Conservation (phyloP, 192 early-diverging fungal species). For the Rhizophagus clarus region DNA sequence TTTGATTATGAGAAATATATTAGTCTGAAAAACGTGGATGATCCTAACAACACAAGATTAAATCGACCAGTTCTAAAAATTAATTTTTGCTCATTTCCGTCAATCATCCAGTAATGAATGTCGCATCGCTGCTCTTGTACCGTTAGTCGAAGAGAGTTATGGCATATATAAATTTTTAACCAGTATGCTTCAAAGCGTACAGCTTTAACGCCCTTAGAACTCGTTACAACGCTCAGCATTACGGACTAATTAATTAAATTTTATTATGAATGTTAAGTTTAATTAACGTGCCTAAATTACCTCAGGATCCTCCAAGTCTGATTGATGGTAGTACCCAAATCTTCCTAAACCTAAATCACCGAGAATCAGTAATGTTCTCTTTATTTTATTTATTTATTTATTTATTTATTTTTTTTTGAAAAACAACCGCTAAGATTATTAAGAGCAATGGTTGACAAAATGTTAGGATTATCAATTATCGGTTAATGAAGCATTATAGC, state of each 20-base stretch:
- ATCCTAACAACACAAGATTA: slow-evolving; percentile 98
- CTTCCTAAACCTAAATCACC: no score
- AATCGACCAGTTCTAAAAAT: slow-evolving; percentile 88
- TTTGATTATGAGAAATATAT: slow-evolving; percentile 99
- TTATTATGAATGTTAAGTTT: slow-evolving; percentile 92
- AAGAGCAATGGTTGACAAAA: no score
- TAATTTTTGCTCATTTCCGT: slow-evolving; percentile 84
- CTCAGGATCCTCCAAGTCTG: no score
- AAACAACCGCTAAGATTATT: no score
- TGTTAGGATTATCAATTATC: no score
- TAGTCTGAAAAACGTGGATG: slow-evolving; percentile 89
- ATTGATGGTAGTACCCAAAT: no score
- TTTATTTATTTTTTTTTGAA: no score
- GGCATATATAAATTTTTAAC: slow-evolving; percentile 96
- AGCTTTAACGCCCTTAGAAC: slow-evolving; percentile 86
- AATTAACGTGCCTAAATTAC: slow-evolving; percentile 85
- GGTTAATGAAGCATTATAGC: no score
- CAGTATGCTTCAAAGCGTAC: slow-evolving; percentile 88
- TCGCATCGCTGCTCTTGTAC: slow-evolving; percentile 92
- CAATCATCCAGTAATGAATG: slow-evolving; percentile 88
- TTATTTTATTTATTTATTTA: no score
- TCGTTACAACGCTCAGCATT: slow-evolving; percentile 85
- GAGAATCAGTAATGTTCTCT: no score
- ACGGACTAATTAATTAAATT: slow-evolving; percentile 85
- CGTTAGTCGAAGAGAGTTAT: slow-evolving; percentile 94